phyloP scores from a whole-genome alignment of 225 moss, liverwort and hornwort species.

The Pseudisothecium myosuroides region DNA sequence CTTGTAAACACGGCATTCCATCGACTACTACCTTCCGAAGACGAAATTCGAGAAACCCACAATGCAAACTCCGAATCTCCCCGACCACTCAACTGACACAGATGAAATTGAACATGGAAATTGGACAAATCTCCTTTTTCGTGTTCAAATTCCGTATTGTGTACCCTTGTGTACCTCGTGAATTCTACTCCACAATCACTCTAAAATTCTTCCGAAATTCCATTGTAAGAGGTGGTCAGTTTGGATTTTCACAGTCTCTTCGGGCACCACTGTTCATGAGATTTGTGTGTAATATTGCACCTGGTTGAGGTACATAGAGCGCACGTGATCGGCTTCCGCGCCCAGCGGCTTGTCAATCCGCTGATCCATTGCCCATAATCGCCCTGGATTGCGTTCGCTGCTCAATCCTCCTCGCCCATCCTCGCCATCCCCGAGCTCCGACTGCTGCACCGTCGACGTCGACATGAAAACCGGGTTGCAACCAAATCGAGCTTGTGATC shows the following conservation, averaged over 20 bases:
- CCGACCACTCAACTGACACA: background rate
- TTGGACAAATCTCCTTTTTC: background rate
- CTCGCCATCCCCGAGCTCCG: conserved; percentile 1
- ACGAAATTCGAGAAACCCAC: background rate
- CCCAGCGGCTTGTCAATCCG: conserved; percentile 78
- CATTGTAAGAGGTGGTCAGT: no score
- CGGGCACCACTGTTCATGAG: background rate
- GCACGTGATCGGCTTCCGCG: conserved; percentile 48
- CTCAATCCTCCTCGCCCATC: background rate
- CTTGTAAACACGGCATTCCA: background rate
- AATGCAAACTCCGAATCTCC: background rate
- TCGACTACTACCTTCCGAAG: background rate
- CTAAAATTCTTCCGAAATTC: background rate
- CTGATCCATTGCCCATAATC: conserved; percentile 80
- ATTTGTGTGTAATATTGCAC: conserved; percentile 1
- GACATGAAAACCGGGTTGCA: background rate
- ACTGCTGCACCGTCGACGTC: background rate
- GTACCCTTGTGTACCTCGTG: no score
- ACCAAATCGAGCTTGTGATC: background rate
- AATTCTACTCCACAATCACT: background rate
- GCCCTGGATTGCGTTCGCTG: conserved; percentile 11
- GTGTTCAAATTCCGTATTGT: background rate
- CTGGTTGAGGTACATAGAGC: conserved; percentile 39
- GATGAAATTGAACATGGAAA: background rate
- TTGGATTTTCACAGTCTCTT: background rate